Conservation (phyloP, 2,329 filamentous ascomycete species). For the Metarhizium anisopliae region DNA sequence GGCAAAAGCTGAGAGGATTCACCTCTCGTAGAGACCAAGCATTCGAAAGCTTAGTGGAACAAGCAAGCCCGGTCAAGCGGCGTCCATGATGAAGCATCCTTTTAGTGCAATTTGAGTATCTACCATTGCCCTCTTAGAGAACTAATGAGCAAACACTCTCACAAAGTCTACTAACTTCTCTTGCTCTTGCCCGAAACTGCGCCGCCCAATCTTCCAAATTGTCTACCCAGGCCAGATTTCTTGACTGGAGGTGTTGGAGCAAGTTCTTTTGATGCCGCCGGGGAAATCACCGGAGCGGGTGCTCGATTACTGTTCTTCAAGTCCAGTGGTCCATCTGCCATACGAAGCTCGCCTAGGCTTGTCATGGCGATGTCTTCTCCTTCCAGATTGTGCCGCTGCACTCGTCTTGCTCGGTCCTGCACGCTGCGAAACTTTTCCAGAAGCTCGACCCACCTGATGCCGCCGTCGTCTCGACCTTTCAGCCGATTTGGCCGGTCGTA, state of each 20-base stretch:
- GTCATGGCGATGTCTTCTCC: slow-evolving; percentile 37
- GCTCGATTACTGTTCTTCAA: slow-evolving; percentile 32
- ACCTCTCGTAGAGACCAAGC: slow-evolving; percentile 58
- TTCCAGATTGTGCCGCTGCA: slow-evolving; percentile 50
- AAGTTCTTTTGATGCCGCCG: slow-evolving; percentile 42
- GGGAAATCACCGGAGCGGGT: slow-evolving; percentile 23
- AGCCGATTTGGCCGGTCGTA: slow-evolving; percentile 71
- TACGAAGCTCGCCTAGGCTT: slow-evolving; percentile 32
- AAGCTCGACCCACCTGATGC: slow-evolving; percentile 85
- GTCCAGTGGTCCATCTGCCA: slow-evolving; percentile 30
- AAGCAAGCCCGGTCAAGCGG: slow-evolving; percentile 43
- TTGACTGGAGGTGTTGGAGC: slow-evolving; percentile 39
- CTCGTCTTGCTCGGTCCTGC: slow-evolving; percentile 74
- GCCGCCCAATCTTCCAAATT: slow-evolving; percentile 63
- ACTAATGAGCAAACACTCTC: background rate
- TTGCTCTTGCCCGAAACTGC: slow-evolving; percentile 58
- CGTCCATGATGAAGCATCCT: slow-evolving; percentile 12
- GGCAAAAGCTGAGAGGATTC: slow-evolving; percentile 52
- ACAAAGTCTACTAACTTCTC: slow-evolving; percentile 24
- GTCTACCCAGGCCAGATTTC: slow-evolving; percentile 54
- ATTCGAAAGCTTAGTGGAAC: slow-evolving; percentile 65
- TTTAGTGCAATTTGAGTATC: background rate
- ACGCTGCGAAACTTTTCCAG: slow-evolving; percentile 90
- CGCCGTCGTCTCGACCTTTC: slow-evolving; percentile 72
- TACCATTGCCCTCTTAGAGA: background rate